Percentiles rank a stretch among this genome's conserved stretches.
These are phyloP conservation scores for Yamadazyma sp. DNA, from an alignment of 805 yeast genomes.

Conservation along the genomic window DNA sequence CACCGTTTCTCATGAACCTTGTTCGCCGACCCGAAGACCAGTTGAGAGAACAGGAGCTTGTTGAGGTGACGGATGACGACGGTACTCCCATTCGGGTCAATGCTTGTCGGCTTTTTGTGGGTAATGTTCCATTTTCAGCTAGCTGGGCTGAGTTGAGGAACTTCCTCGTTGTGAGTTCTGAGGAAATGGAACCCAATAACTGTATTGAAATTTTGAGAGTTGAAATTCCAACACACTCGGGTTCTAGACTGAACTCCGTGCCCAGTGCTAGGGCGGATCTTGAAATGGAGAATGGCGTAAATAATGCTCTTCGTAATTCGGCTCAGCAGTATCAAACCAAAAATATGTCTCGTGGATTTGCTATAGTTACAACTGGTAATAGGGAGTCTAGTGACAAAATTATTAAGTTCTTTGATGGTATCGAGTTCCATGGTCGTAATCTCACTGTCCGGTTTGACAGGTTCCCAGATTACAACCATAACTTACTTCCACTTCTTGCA, in stretches of 20 bases:
- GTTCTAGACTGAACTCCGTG: background rate
- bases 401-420: slow-evolving; percentile 51
- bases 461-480: slow-evolving; percentile 43
- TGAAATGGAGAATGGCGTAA: background rate
- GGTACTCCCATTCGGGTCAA: slow-evolving; percentile 37
- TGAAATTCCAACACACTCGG: slow-evolving; percentile 41
- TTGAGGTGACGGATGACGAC: slow-evolving; percentile 23
- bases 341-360: slow-evolving; percentile 54
- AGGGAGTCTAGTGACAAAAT: slow-evolving; percentile 48
- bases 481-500: slow-evolving; percentile 25
- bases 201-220: slow-evolving; percentile 32
- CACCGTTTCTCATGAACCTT: slow-evolving; percentile 29
- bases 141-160: slow-evolving; percentile 35
- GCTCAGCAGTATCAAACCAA: background rate
- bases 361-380: slow-evolving; percentile 54
- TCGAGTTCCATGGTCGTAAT: slow-evolving; percentile 56
- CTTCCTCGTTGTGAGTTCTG: slow-evolving; percentile 24
- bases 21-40: slow-evolving; percentile 12
- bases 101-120: slow-evolving; percentile 49
- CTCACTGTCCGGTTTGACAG: slow-evolving; percentile 62
- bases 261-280: background rate
- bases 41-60: slow-evolving; percentile 13
- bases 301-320: background rate
- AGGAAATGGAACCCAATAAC: slow-evolving; percentile 27
- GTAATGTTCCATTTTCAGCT: slow-evolving; percentile 53